Evolutionary conservation across 106 monocot species (phyloP), one percentile per base, ranked within the genome.

Genomic region (Apostasia ramifera): DNA sequence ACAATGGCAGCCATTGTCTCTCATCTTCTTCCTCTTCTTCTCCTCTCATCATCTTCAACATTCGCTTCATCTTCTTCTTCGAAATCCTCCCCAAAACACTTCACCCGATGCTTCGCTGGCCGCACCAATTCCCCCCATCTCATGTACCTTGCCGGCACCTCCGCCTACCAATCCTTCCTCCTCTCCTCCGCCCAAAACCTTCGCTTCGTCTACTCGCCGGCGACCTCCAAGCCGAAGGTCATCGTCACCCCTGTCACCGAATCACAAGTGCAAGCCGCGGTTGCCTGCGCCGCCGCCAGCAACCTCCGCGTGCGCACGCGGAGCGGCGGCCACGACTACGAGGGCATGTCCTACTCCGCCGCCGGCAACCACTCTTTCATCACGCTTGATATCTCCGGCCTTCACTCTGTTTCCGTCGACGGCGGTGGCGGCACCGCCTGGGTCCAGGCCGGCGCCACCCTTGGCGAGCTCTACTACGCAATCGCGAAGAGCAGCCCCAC

Each of bases 241-340:
- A 80, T 89, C 61, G 57, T 89, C 43, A 7, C 78, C 5, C 69
- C 85, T 1, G 44, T 82, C 0, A 2, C 14, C 3, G 59, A 51
- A 7, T 44, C 75, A 40, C 82, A 89, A 7, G 83, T 78, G 15
- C 78, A 81, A 11, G 73, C 84, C 1, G 0, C 76, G 26, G 66
- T 88, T 41, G 5, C 15, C 51, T 88, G 88, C 70, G 59, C 73
- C 15, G 56, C 68, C 1, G 15, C 5, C 2, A 26, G 70, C 57
- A 51, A 70, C 9, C 47, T 88, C 2, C 59, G 39, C 4, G 2
- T 81, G 4, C 67, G 88, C 3, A 77, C 74, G 12, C 88, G 83
- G 37, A 88, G 88, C 70, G 88, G 88, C 26, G 83, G 87, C 8
- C 87, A 87, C 47, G 87, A 87, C 75, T 83, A 81, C 55, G 87